phyloP scores from a whole-genome alignment of 257 asterid species.

The Nyctanthes arbortristis region DNA sequence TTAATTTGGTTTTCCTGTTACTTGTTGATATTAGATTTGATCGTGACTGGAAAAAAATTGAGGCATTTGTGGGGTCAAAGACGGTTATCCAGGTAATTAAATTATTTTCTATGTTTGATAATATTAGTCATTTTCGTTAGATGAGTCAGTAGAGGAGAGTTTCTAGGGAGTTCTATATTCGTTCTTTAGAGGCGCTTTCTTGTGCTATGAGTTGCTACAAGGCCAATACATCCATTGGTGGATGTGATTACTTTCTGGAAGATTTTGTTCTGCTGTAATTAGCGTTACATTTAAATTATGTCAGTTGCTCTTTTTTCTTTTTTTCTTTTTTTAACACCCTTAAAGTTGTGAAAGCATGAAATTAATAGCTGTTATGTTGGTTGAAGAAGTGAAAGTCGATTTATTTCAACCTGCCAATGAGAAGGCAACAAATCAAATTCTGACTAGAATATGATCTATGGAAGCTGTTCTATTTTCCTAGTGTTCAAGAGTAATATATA shows the following conservation, averaged over 20 bases:
- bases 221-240: neutral
- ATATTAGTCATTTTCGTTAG: neutral
- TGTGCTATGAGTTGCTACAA: constrained; percentile 9
- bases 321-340: no score
- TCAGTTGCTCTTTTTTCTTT: neutral
- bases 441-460: neutral
- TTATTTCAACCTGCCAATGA: neutral
- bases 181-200: neutral
- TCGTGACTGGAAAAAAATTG: constrained; percentile 91
- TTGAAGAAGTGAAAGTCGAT: neutral
- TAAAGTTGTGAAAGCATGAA: neutral
- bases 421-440: neutral
- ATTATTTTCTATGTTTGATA: neutral
- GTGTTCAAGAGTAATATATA: no score
- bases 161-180: no score
- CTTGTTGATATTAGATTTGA: constrained; percentile 55
- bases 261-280: neutral
- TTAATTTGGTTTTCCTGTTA: constrained; percentile 5
- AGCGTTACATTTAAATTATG: neutral
- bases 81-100: constrained; percentile 71
- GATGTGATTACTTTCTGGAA: neutral
- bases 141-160: neutral
- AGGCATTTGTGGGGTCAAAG: constrained; percentile 82
- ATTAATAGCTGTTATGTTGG: neutral
- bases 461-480: neutral